Percentiles rank a stretch among this genome's conserved stretches.
These are phyloP conservation scores for Jackrogersella minutella DNA, from an alignment of 495 filamentous ascomycete species.

Conservation along the genomic window DNA sequence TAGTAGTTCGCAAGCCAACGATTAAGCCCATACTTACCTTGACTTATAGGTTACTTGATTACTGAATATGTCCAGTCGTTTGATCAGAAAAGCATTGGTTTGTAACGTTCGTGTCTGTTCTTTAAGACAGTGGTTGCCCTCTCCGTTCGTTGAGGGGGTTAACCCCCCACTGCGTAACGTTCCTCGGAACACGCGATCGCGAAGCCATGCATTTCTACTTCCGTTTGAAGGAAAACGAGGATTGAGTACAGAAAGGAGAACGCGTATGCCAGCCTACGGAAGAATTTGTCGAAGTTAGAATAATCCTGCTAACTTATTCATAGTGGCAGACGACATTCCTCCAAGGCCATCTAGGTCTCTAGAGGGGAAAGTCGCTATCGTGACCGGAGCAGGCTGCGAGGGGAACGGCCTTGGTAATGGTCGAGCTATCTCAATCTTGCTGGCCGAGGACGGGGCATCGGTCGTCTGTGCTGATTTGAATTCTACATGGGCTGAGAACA, in stretches of 20 bases:
- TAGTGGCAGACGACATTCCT: conserved; percentile 33
- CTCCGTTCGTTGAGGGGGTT: neutral
- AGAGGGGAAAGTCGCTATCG: conserved; percentile 62
- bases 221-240: neutral
- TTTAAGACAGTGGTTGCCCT: neutral
- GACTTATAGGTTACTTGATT: too few species aligned
- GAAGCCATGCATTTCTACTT: neutral
- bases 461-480: conserved; percentile 65
- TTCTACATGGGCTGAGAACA: conserved; percentile 55
- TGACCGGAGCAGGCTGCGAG: conserved; percentile 64
- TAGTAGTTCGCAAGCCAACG: neutral
- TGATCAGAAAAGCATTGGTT: neutral
- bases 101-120: neutral
- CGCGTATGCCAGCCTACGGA: neutral
- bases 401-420: conserved; percentile 67
- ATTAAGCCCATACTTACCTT: neutral
- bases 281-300: neutral
- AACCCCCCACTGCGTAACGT: conserved; percentile 14
- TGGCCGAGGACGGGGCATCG: conserved; percentile 61
- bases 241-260: conserved; percentile 20
- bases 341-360: conserved; percentile 43
- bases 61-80: neutral
- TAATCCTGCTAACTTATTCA: conserved; percentile 1
- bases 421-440: conserved; percentile 63
- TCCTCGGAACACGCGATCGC: neutral